A percentile compares a stretch with the other conserved stretches of the same genome.
Evolutionary conservation across 1,139 yeast genomes (phyloP).

Genomic region (Debaryomyces singareniensis): DNA sequence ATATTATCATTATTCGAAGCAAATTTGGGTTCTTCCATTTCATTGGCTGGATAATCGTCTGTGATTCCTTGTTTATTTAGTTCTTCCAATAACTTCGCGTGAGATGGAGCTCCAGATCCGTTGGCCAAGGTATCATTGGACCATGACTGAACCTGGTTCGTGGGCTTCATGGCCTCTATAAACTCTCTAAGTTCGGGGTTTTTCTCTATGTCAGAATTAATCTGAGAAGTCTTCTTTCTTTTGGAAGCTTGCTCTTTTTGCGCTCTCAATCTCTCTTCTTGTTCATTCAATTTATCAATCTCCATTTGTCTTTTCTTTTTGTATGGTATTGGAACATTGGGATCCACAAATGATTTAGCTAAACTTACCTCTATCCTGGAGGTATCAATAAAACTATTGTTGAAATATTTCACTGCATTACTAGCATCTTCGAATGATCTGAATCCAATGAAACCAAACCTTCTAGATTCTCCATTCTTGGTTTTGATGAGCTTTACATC

Average conservation of each 20-base stretch:
- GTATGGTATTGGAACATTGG: slow-evolving; percentile 69
- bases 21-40: slow-evolving; percentile 38
- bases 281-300: slow-evolving; percentile 43
- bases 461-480: slow-evolving; percentile 78
- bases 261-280: slow-evolving; percentile 46
- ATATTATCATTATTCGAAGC: slow-evolving; percentile 13
- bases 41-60: slow-evolving; percentile 37
- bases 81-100: slow-evolving; percentile 32
- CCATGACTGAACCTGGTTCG: slow-evolving; percentile 62
- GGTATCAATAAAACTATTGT: slow-evolving; percentile 78
- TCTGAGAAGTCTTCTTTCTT: slow-evolving; percentile 20
- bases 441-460: slow-evolving; percentile 91
- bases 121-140: slow-evolving; percentile 63
- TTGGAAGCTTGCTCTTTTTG: slow-evolving; percentile 23
- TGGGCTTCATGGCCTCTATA: slow-evolving; percentile 77
- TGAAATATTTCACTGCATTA: slow-evolving; percentile 68
- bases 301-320: slow-evolving; percentile 57
- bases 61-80: slow-evolving; percentile 37
- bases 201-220: slow-evolving; percentile 53
- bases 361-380: slow-evolving; percentile 69
- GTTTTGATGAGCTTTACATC: slow-evolving; percentile 83
- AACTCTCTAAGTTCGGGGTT: slow-evolving; percentile 74
- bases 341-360: slow-evolving; percentile 84
- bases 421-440: slow-evolving; percentile 67
- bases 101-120: slow-evolving; percentile 42